These are phyloP conservation scores for Linnemannia elongata DNA, from an alignment of 192 early-diverging fungal species.

Conservation along the genomic window DNA sequence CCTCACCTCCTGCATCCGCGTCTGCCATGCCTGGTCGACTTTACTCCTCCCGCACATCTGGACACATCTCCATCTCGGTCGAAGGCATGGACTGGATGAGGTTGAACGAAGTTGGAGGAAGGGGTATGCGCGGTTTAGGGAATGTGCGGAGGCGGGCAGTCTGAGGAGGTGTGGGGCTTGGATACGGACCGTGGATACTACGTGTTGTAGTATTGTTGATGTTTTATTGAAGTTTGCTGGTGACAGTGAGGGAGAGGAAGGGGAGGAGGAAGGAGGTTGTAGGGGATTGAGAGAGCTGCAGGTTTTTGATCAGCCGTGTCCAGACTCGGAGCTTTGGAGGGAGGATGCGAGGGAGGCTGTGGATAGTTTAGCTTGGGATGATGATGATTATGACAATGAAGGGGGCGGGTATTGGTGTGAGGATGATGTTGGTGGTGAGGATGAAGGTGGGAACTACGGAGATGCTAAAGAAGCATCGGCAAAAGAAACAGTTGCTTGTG, in stretches of 20 bases:
- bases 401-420: background rate
- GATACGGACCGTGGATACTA: background rate
- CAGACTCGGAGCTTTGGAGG: background rate
- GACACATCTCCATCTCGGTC: background rate
- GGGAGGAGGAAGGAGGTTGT: background rate
- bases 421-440: background rate
- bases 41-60: background rate
- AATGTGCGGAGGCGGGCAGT: background rate
- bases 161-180: background rate
- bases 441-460: background rate
- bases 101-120: background rate
- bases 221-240: background rate
- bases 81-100: background rate
- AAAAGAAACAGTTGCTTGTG: background rate
- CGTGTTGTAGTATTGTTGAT: slow-evolving; percentile 1
- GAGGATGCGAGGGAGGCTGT: background rate
- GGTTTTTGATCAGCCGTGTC: background rate
- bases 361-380: background rate
- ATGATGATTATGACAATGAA: background rate
- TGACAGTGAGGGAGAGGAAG: background rate
- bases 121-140: background rate
- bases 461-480: background rate
- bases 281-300: background rate
- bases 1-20: background rate
- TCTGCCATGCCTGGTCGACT: background rate